Percentiles rank a stretch among this genome's conserved stretches.
These are phyloP conservation scores for Didymella pinodella DNA, from an alignment of 2,329 filamentous ascomycete species.

Conservation along the genomic window DNA sequence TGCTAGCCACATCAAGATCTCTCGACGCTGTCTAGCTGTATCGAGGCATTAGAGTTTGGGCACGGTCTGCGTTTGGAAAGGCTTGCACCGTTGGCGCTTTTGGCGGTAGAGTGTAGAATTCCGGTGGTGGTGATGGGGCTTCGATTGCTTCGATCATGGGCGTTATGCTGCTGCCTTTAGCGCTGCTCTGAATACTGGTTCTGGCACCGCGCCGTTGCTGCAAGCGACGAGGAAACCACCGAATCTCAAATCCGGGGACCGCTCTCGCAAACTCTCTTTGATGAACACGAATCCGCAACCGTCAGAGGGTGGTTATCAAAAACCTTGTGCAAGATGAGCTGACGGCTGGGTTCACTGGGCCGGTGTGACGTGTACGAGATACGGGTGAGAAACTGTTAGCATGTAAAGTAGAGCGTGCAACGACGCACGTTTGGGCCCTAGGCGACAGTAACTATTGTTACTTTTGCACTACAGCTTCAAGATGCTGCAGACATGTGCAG, in stretches of 20 bases:
- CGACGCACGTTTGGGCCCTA: constrained; percentile 1
- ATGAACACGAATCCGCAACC: not conserved
- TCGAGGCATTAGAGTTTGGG: constrained; percentile 5
- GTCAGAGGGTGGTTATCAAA: not conserved
- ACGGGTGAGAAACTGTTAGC: constrained; percentile 1
- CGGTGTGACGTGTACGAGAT: not conserved
- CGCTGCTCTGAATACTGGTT: constrained; percentile 1
- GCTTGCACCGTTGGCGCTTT: constrained; percentile 8
- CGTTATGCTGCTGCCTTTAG: constrained; percentile 8
- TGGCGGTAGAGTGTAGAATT: constrained; percentile 1
- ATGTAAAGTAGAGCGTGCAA: not conserved
- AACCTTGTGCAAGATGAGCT: not conserved
- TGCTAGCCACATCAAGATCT: not conserved
- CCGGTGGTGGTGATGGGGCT: not conserved
- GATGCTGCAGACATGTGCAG: not conserved
- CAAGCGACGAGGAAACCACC: constrained; percentile 3
- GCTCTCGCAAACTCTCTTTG: constrained; percentile 4
- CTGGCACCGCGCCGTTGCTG: constrained; percentile 16
- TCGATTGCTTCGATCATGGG: constrained; percentile 3
- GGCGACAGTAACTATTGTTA: not conserved
- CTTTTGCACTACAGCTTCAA: constrained; percentile 3
- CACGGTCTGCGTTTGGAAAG: constrained; percentile 5
- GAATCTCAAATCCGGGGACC: constrained; percentile 1
- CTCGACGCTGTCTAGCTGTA: not conserved
- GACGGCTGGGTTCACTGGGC: not conserved